phyloP scores from a whole-genome alignment of 805 yeast genomes.

The Lipomyces yamadae region DNA sequence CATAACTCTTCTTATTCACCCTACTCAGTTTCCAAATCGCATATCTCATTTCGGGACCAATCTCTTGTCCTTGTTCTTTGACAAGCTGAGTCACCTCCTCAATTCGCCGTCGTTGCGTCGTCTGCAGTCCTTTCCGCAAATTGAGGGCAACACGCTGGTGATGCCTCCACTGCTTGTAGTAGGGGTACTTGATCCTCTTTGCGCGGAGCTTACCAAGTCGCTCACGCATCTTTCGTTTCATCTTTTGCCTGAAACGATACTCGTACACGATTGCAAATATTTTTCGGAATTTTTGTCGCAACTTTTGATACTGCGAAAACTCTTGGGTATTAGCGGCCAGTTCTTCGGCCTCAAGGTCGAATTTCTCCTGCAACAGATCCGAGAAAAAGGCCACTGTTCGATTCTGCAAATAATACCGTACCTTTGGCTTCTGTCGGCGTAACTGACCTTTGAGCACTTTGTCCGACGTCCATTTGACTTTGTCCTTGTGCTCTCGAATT shows the following conservation, averaged over 20 bases:
- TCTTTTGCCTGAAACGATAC: conserved; percentile 5
- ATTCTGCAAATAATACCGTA: background rate
- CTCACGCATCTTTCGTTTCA: conserved; percentile 12
- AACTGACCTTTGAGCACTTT: background rate
- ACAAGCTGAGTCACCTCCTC: background rate
- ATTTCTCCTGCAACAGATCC: conserved; percentile 3
- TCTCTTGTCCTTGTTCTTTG: background rate
- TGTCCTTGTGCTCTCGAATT: background rate
- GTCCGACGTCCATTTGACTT: background rate
- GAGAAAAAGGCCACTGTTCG: background rate
- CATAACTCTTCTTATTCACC: background rate
- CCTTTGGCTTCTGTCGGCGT: background rate
- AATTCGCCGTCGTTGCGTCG: background rate
- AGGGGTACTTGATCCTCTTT: background rate
- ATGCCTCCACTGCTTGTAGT: background rate
- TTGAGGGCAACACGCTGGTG: background rate
- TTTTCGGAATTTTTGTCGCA: background rate
- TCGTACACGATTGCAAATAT: conserved; percentile 4
- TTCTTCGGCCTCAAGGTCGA: background rate
- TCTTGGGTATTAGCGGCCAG: background rate
- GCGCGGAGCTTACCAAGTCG: conserved; percentile 1
- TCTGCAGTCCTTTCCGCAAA: background rate
- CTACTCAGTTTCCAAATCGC: conserved; percentile 1
- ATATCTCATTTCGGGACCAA: background rate
- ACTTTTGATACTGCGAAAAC: conserved; percentile 7